These are phyloP conservation scores for Porcisia deanei DNA, from an alignment of 208 protist genomes.

Conservation along the genomic window DNA sequence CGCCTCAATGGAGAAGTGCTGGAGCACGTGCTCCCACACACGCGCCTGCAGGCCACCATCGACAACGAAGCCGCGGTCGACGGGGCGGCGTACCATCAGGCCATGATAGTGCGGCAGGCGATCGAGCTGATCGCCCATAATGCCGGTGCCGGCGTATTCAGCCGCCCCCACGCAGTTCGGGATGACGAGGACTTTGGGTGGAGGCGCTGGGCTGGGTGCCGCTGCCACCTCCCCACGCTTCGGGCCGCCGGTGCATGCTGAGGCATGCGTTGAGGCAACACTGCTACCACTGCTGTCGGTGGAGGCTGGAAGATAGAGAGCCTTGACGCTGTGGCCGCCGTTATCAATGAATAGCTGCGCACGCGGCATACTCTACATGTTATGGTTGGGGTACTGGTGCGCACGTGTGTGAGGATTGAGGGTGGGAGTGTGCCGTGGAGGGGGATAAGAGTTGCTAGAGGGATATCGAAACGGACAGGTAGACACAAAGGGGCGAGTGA, in stretches of 20 bases:
- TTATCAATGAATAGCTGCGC: constrained; percentile 77
- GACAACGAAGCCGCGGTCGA: constrained; percentile 75
- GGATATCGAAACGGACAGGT: too few relatives aligned
- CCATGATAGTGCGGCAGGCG: constrained; percentile 78
- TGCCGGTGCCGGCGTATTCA: constrained; percentile 59
- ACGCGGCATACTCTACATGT: constrained; percentile 17
- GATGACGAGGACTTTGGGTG: constrained; percentile 33
- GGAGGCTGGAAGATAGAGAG: constrained; percentile 50
- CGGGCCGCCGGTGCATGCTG: neutral
- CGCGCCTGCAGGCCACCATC: constrained; percentile 66
- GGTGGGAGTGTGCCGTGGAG: too few relatives aligned
- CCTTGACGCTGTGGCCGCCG: constrained; percentile 76
- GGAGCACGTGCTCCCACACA: constrained; percentile 80
- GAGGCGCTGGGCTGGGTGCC: neutral
- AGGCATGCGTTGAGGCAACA: neutral
- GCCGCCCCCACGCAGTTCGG: constrained; percentile 79
- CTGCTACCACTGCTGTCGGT: neutral
- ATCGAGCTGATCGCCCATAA: constrained; percentile 66
- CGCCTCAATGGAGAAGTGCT: constrained; percentile 64
- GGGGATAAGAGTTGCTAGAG: too few relatives aligned
- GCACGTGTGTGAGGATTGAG: too few relatives aligned
- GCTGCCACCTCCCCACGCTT: neutral
- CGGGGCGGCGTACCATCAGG: constrained; percentile 78
- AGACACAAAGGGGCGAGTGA: too few relatives aligned
- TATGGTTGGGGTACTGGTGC: neutral